Percentiles rank a stretch among this genome's conserved stretches.
These are phyloP conservation scores for Parmelia sp. DNA, from an alignment of 495 filamentous ascomycete species.

Conservation along the genomic window DNA sequence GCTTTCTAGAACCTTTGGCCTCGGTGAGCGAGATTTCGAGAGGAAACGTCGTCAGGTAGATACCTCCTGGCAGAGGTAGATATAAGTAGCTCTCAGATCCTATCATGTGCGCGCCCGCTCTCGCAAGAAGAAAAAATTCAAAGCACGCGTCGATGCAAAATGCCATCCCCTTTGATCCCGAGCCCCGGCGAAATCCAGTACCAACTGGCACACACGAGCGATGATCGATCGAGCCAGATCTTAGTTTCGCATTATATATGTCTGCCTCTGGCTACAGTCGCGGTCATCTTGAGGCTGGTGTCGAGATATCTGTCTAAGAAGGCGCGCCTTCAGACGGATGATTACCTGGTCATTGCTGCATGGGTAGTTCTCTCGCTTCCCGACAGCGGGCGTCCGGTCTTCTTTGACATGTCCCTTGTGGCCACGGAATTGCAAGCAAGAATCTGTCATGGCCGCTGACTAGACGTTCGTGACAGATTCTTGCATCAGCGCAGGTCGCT, in stretches of 20 bases:
- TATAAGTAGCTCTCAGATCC: not conserved
- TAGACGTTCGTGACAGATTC: not conserved
- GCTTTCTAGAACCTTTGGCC: no score
- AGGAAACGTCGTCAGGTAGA: no score
- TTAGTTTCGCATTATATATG: not conserved
- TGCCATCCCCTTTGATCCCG: conserved; percentile 2
- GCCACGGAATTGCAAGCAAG: not conserved
- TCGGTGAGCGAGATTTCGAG: no score
- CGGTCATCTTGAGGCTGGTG: conserved; percentile 3
- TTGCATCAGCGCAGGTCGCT: not conserved
- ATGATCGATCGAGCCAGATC: conserved; percentile 5
- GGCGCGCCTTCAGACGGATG: not conserved
- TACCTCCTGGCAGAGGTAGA: no score
- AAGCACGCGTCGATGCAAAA: not conserved
- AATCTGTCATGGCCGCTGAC: not conserved
- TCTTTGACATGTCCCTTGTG: not conserved
- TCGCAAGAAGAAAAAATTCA: not conserved
- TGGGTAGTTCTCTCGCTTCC: not conserved
- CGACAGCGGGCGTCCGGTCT: no score
- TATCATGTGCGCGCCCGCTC: not conserved
- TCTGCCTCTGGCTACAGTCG: not conserved
- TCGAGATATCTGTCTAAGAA: not conserved
- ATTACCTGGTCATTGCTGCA: conserved; percentile 5
- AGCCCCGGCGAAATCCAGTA: conserved; percentile 1
- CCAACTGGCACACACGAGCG: conserved; percentile 9